Evolutionary conservation across 176 grass and related monocot species (phyloP), one percentile per base, ranked within the genome.

Genomic region (Phragmites australis): DNA sequence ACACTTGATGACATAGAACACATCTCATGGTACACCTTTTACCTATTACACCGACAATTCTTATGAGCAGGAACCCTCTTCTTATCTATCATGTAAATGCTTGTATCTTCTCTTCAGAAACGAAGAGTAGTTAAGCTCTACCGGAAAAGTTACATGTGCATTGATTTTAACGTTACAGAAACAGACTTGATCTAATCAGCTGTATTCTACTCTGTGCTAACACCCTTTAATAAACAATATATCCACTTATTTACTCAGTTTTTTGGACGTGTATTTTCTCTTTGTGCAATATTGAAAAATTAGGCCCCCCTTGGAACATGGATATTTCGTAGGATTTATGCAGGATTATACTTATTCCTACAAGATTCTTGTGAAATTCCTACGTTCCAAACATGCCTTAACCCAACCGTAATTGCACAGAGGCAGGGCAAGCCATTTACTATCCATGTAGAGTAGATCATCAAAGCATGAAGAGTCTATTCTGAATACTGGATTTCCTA

Each of bases 101-200:
- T 13, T 75, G 31, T 19, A 25, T 25, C 51, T 31, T 74, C 44
- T 70, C 70, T 60, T 68, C 31, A 75, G 8, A 76, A n/a, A 48
- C 12, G 16, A 37, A 37, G 34, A 37, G 34, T 27, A 53, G 9
- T 70, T 23, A 25, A 76, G 5, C 1, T 54, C 15, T 71, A 21
- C 16, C 6, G 70, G 25, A 63, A 32, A 54, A 70, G 21, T 76
- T 19, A 23, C 47, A 74, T 56, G 40, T 27, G 21, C 37, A 55
- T 58, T 46, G 9, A 19, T 22, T 69, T 49, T 77, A 69, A 45
- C 12, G 69, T 32, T 10, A 39, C 16, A 58, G 14, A 30, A 51
- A 21, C 1, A 23, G 22, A 43, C 9, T 26, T 17, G n/a, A 64
- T 39, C 56, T 52, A 62, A 52, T 31, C 21, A 25, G 25, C 65